Conservation (phyloP, 2,329 filamentous ascomycete genomes). For the Penicillium sp. region DNA sequence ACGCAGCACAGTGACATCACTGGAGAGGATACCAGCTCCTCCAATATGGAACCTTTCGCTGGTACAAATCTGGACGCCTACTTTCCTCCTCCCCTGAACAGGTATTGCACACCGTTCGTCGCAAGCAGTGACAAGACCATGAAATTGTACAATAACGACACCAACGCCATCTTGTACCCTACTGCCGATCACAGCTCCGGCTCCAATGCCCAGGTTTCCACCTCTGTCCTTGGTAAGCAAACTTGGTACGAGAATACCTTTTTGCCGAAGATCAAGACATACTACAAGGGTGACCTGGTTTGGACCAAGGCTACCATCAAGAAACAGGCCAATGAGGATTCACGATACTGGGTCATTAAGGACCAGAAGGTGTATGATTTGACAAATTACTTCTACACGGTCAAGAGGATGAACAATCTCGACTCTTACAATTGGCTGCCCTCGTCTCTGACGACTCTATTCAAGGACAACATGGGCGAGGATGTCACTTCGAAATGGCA, state of each 20-base stretch:
- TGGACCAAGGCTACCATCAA: conserved; percentile 62
- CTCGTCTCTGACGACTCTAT: conserved; percentile 62
- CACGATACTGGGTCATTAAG: conserved; percentile 78
- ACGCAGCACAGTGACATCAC: conserved; percentile 74
- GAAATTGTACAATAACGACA: conserved; percentile 56
- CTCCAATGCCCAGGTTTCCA: conserved; percentile 55
- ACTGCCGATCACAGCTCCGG: conserved; percentile 73
- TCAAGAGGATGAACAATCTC: conserved; percentile 58
- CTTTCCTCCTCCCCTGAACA: conserved; percentile 74
- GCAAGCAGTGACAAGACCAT: conserved; percentile 52
- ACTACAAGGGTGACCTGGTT: conserved; percentile 84
- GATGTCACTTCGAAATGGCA: conserved; percentile 73
- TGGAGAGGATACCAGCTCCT: conserved; percentile 58
- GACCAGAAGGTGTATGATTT: conserved; percentile 80
- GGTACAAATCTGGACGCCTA: conserved; percentile 81
- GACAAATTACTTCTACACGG: conserved; percentile 85
- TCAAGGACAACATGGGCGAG: conserved; percentile 73
- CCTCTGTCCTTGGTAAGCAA: conserved; percentile 59
- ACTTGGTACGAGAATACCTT: conserved; percentile 80
- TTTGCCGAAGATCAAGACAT: conserved; percentile 76
- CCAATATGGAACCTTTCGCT: conserved; percentile 73
- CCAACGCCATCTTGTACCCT: conserved; percentile 61
- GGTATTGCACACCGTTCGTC: conserved; percentile 74
- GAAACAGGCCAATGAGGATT: conserved; percentile 64
- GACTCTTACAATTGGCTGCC: conserved; percentile 72